Evolutionary conservation across 164 flowering plant genomes (phyloP).

Genomic region (Stephania yunnanensis): DNA sequence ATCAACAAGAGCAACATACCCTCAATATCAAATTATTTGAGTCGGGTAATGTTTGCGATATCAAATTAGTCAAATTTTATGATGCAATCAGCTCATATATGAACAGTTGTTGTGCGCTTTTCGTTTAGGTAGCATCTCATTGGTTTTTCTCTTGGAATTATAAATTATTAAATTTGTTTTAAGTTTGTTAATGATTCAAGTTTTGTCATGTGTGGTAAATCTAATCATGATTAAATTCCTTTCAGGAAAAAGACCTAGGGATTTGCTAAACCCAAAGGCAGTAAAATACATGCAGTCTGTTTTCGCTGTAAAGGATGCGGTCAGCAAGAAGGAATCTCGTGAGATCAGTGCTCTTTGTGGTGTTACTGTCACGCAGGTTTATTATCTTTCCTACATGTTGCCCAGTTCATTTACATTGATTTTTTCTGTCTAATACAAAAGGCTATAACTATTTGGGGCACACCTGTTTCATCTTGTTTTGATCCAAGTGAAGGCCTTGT

Average conservation of each 20-base stretch:
- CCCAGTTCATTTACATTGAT: not conserved
- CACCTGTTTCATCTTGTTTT: not conserved
- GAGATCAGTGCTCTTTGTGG: conserved; percentile 94
- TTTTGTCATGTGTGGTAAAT: not conserved
- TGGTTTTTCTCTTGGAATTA: not conserved
- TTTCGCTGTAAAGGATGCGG: conserved; percentile 82
- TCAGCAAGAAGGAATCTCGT: conserved; percentile 87
- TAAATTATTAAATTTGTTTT: not conserved
- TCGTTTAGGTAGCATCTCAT: not conserved
- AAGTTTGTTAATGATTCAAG: not conserved
- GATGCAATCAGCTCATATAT: not conserved
- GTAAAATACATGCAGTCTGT: conserved; percentile 81
- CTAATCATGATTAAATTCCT: not conserved
- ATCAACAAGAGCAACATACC: too few species aligned
- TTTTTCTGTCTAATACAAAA: not conserved
- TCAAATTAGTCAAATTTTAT: not conserved
- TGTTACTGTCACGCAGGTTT: conserved; percentile 81
- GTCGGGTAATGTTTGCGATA: not conserved
- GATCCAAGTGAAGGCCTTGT: not conserved
- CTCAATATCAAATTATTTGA: too few species aligned
- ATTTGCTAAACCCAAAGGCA: conserved; percentile 89
- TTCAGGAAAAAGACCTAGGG: conserved; percentile 96
- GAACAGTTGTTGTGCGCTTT: not conserved
- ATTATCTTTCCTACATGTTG: not conserved
- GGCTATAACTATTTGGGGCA: not conserved